phyloP scores from a whole-genome alignment of 805 yeast species.

The Wickerhamiella dianesei region DNA sequence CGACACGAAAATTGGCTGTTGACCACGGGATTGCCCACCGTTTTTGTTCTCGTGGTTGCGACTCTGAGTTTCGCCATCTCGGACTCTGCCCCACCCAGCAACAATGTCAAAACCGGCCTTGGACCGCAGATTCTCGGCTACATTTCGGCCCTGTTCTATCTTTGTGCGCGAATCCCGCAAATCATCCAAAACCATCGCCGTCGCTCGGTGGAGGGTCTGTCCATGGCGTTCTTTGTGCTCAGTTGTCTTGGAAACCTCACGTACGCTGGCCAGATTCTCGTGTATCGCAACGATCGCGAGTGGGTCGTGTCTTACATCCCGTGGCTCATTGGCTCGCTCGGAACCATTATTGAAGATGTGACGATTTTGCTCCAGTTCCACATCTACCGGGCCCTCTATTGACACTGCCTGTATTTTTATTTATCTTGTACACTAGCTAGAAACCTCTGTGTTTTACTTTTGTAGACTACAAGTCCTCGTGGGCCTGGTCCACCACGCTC shows the following conservation, averaged over 20 bases:
- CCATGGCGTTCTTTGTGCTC: conserved; percentile 63
- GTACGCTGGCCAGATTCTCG: conserved; percentile 58
- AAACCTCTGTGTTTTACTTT: too few relatives aligned
- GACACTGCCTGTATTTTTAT: background rate
- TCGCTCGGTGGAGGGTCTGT: conserved; percentile 72
- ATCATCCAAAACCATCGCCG: conserved; percentile 65
- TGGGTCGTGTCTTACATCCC: conserved; percentile 52
- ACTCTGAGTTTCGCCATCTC: conserved; percentile 43
- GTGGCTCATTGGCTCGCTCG: conserved; percentile 69
- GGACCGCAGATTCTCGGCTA: conserved; percentile 57
- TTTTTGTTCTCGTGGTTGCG: conserved; percentile 53
- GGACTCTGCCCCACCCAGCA: conserved; percentile 14
- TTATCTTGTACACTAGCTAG: background rate
- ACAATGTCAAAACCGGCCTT: conserved; percentile 16
- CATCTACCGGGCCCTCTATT: conserved; percentile 27
- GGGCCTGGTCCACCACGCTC: too few relatives aligned
- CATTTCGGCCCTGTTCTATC: conserved; percentile 50
- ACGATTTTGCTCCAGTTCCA: conserved; percentile 56
- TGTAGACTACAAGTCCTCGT: conserved; percentile 7
- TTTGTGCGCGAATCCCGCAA: conserved; percentile 75
- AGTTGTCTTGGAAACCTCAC: conserved; percentile 65
- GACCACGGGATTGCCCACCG: conserved; percentile 41
- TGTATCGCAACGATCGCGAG: conserved; percentile 46
- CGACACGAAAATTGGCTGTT: conserved; percentile 14
- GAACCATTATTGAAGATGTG: conserved; percentile 60